A percentile compares a stretch with the other conserved stretches of the same genome.
Conservation (phyloP, 176 grass and related monocot species). For the Oropetium thomaeum region DNA sequence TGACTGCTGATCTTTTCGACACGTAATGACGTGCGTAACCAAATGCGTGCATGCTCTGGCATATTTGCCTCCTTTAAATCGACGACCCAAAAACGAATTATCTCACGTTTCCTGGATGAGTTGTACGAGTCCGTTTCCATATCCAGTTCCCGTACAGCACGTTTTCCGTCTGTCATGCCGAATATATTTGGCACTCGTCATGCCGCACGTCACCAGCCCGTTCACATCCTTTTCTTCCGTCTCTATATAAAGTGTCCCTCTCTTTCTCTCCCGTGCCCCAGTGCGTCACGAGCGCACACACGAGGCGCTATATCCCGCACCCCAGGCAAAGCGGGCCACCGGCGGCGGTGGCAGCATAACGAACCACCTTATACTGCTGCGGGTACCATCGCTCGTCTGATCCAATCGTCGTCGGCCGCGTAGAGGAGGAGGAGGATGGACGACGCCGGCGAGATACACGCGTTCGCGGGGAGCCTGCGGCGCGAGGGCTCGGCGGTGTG, state of each 20-base stretch:
- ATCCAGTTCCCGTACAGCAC: neutral
- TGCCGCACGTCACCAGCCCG: neutral
- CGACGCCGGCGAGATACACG: slow-evolving; percentile 50
- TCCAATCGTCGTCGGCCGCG: neutral
- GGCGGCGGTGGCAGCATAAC: neutral
- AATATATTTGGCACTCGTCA: slow-evolving; percentile 2
- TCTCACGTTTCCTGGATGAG: neutral
- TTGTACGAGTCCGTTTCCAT: neutral
- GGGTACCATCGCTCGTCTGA: no score
- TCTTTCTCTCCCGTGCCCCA: neutral
- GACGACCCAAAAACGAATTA: neutral
- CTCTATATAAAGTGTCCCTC: slow-evolving; percentile 17
- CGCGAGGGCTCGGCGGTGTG: slow-evolving; percentile 39
- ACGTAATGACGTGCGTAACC: no score
- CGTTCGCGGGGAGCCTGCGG: slow-evolving; percentile 38
- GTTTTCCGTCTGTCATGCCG: neutral
- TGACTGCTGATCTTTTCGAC: neutral
- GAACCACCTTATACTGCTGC: neutral
- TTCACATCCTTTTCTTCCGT: neutral
- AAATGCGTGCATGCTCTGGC: no score
- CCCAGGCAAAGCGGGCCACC: no score
- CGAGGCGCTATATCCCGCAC: no score
- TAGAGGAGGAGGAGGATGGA: slow-evolving; percentile 20
- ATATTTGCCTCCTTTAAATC: neutral
- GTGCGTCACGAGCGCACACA: neutral